These are phyloP conservation scores for Rehmannia glutinosa DNA, from an alignment of 257 asterid genomes.

Conservation along the genomic window DNA sequence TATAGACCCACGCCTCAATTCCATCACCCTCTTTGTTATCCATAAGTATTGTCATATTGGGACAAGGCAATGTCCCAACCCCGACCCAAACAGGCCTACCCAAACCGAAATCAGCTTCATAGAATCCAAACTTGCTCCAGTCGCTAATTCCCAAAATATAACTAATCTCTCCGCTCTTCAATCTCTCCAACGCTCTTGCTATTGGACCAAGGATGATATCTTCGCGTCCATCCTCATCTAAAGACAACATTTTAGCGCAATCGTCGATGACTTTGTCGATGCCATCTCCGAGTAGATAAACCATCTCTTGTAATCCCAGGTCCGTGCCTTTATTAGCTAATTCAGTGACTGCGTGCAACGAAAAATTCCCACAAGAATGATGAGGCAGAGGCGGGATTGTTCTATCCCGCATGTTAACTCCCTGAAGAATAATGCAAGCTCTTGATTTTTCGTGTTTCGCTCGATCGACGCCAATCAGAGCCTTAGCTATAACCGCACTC, in stretches of 20 bases:
- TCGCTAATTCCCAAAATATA: constrained; percentile 14
- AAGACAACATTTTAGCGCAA: not conserved
- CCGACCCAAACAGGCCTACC: constrained; percentile 20
- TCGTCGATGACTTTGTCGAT: not conserved
- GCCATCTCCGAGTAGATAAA: not conserved
- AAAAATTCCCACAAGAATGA: constrained; percentile 28
- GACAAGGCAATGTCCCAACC: not conserved
- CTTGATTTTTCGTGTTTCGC: constrained; percentile 15
- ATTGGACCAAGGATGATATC: not conserved
- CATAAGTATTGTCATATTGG: not conserved
- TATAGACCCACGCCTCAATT: too few species aligned
- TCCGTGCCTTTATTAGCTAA: too few species aligned
- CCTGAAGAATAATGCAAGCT: not conserved
- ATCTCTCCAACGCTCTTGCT: not conserved
- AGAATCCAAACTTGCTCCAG: constrained; percentile 26
- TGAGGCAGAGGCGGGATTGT: constrained; percentile 5
- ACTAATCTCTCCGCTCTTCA: not conserved
- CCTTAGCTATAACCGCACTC: constrained; percentile 5
- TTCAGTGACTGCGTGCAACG: not conserved
- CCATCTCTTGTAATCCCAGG: not conserved
- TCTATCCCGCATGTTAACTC: constrained; percentile 22
- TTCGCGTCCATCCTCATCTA: not conserved
- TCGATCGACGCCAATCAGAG: not conserved
- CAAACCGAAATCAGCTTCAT: constrained; percentile 40
- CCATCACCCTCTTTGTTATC: constrained; percentile 7